Evolutionary conservation across 2,329 filamentous ascomycete species (phyloP).

Genomic region (Fonsecaea monophora): DNA sequence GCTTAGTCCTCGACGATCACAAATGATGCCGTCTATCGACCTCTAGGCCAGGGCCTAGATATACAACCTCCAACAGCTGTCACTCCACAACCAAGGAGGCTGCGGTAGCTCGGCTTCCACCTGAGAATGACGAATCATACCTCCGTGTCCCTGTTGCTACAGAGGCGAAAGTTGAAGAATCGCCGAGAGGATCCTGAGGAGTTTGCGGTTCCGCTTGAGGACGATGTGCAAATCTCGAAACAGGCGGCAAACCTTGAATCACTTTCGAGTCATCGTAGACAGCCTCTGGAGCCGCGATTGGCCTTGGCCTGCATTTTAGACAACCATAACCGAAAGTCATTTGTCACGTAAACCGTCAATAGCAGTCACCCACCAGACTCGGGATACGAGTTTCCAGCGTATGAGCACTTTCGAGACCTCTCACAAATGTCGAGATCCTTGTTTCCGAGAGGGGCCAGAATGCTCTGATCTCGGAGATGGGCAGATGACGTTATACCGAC

Average conservation of each 20-base stretch:
- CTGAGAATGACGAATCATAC: not conserved
- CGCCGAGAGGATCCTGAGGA: not conserved
- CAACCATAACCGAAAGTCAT: not conserved
- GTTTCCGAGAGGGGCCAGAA: not conserved
- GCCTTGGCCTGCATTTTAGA: not conserved
- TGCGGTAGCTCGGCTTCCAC: not conserved
- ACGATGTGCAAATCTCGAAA: not conserved
- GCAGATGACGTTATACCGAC: not conserved
- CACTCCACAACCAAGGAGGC: not conserved
- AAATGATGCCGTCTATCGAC: not conserved
- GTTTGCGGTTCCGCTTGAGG: not conserved
- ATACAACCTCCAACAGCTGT: not conserved
- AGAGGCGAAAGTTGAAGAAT: not conserved
- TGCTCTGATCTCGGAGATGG: conserved; percentile 4
- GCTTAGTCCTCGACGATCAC: not conserved
- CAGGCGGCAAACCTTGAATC: not conserved
- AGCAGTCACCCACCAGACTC: not conserved
- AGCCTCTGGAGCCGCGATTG: not conserved
- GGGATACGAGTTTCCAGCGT: not conserved
- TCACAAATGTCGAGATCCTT: not conserved
- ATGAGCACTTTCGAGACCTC: not conserved
- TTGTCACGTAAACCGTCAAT: not conserved
- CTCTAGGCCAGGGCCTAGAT: not conserved
- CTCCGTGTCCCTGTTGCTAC: not conserved
- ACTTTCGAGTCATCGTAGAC: not conserved